phyloP scores from a whole-genome alignment of 805 yeast genomes.

The Wickerhamia fluorescens region DNA sequence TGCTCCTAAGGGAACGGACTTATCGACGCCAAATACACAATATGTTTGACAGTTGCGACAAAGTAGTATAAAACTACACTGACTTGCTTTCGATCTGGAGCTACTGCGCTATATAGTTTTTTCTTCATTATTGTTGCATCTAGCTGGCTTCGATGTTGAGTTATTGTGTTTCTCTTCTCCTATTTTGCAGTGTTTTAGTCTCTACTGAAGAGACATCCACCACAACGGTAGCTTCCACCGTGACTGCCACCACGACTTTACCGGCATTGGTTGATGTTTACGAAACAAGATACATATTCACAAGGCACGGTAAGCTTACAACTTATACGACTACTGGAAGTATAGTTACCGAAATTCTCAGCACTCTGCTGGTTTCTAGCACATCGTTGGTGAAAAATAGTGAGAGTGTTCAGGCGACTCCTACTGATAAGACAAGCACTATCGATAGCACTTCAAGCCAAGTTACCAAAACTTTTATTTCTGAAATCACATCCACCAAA shows the following conservation, averaged over 20 bases:
- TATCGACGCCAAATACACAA: too few relatives aligned
- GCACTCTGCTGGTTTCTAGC: slow-evolving; percentile 4
- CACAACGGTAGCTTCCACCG: slow-evolving; percentile 19
- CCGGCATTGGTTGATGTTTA: slow-evolving; percentile 17
- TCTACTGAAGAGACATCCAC: too few relatives aligned
- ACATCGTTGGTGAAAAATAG: slow-evolving; percentile 4
- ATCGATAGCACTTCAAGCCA: neutral
- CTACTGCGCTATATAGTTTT: too few relatives aligned
- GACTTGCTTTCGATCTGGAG: too few relatives aligned
- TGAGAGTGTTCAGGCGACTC: slow-evolving; percentile 4
- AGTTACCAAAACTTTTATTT: neutral
- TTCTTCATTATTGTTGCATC: too few relatives aligned
- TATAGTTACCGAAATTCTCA: slow-evolving; percentile 1
- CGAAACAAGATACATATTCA: slow-evolving; percentile 24
- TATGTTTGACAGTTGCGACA: too few relatives aligned
- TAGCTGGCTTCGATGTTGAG: too few relatives aligned
- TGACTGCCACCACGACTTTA: slow-evolving; percentile 24
- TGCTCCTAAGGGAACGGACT: too few relatives aligned
- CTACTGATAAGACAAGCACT: too few relatives aligned
- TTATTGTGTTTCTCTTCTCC: too few relatives aligned
- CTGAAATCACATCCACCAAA: neutral
- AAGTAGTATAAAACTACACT: too few relatives aligned
- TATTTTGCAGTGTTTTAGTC: too few relatives aligned
- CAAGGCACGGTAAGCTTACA: slow-evolving; percentile 23
- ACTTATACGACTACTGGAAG: slow-evolving; percentile 18